phyloP scores from a whole-genome alignment of 2,329 filamentous ascomycete genomes.

The Phyllachora maydis region DNA sequence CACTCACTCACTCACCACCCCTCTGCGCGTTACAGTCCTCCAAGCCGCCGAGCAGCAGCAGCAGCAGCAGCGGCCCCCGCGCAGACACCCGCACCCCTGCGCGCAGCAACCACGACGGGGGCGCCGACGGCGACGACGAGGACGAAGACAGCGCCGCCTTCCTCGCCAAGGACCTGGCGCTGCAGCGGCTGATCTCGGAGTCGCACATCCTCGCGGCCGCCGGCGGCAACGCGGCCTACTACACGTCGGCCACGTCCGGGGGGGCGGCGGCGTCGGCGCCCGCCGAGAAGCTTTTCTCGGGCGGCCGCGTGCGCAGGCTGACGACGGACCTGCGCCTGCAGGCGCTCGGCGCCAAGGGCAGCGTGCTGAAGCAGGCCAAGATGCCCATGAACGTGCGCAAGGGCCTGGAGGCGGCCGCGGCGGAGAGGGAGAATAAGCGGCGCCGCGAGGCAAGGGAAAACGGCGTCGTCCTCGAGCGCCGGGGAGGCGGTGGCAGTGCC shows the following conservation, averaged over 20 bases:
- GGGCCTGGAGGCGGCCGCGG: slow-evolving; percentile 56
- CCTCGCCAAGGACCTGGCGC: slow-evolving; percentile 76
- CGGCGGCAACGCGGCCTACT: slow-evolving; percentile 23
- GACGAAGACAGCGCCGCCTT: slow-evolving; percentile 44
- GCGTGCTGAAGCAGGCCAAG: slow-evolving; percentile 56
- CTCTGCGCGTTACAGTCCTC: too few relatives aligned
- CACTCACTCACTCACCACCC: too few relatives aligned
- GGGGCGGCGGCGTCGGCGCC: slow-evolving; percentile 14
- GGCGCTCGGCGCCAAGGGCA: slow-evolving; percentile 55
- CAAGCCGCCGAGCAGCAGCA: slow-evolving; percentile 25
- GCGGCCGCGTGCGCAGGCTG: slow-evolving; percentile 57
- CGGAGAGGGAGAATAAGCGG: slow-evolving; percentile 45
- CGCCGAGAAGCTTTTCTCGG: slow-evolving; percentile 18
- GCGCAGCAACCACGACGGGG: slow-evolving; percentile 1
- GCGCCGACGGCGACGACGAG: slow-evolving; percentile 12
- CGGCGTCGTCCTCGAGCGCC: slow-evolving; percentile 61
- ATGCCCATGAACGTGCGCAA: slow-evolving; percentile 80
- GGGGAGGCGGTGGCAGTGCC: slow-evolving; percentile 10
- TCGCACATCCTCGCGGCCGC: slow-evolving; percentile 60
- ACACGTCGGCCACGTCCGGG: slow-evolving; percentile 14
- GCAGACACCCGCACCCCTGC: slow-evolving; percentile 4
- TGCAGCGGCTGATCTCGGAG: slow-evolving; percentile 78
- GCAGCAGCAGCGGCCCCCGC: slow-evolving; percentile 6
- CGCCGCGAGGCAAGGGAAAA: slow-evolving; percentile 71
- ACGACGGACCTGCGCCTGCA: slow-evolving; percentile 71